Base-by-base conservation (phyloP, 768 basidiomycete species). In the Exsudoporus frostii region DNA sequence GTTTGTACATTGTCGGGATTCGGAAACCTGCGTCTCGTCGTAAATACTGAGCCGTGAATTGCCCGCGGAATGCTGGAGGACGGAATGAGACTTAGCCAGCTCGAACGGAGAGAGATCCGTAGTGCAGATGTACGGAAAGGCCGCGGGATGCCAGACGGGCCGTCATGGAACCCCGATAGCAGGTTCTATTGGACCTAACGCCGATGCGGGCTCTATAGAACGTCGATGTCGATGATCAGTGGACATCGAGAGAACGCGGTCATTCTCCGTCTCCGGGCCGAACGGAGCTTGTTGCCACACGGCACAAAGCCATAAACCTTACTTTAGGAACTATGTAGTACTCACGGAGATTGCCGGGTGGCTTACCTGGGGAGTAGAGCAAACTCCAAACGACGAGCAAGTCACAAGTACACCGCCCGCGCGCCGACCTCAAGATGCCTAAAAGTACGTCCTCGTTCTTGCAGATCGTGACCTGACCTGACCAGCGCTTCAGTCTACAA, bases 401-500 rank as follows among this genome's bases (percentile, higher is more conserved):
- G 63, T 50, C 49, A 15, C 57, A 55, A 64, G 55, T 58, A 61
- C 62, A 58, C 58, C 61, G 63, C 51, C 60, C 63, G 55, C 63
- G 58, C 58, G 59, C 64, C 69, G 60, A 63, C 71, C 60, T 71
- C 72, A 69, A 74, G 69, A 76, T 76, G 74, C 72, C 73, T 64
- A 75, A 65, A 70, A 69, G 74, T 76, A 61, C 17, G 50, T 52
- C 24, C n/a, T 34, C 44, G 11, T 33, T 27, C 34, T 36, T 39
- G 20, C 13, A 10, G 8, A 38, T 48, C 32, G 17, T 30, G 20
- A 19, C 11, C 1, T 1, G 38, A 48, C 37, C 58, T 71, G 53
- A 71, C 49, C 29, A 22, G 42, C 29, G 11, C 39, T 57, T 19
- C 58, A 93, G 92, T 95, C 70, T 93, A 91, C 85, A 95, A 95